A percentile compares a stretch with the other conserved stretches of the same genome.
Conservation (phyloP, 2,329 filamentous ascomycete species). For the Leptoxyphium fumago region DNA sequence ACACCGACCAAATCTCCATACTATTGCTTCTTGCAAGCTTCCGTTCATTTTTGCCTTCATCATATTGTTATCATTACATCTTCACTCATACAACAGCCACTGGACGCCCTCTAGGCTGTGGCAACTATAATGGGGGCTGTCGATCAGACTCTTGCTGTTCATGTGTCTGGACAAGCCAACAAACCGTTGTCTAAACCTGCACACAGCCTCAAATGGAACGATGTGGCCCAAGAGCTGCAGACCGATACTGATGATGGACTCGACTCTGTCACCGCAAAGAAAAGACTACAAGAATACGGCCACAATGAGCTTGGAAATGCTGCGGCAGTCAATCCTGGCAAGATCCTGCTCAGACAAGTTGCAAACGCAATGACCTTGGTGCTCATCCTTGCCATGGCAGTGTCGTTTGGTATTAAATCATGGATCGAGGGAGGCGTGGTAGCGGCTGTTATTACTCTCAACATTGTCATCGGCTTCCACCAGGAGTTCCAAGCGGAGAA, state of each 20-base stretch:
- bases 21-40: not conserved
- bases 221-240: conserved; percentile 41
- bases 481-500: conserved; percentile 35
- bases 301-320: conserved; percentile 57
- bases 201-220: conserved; percentile 42
- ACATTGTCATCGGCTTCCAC: conserved; percentile 31
- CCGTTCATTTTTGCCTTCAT: not conserved
- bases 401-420: conserved; percentile 32
- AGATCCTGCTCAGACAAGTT: conserved; percentile 57
- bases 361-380: conserved; percentile 65
- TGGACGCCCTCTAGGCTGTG: not conserved
- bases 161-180: conserved; percentile 32
- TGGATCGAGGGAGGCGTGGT: conserved; percentile 35
- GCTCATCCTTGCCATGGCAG: conserved; percentile 33
- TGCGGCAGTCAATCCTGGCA: conserved; percentile 52
- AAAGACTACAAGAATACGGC: conserved; percentile 46
- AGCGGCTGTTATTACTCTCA: conserved; percentile 30
- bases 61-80: not conserved
- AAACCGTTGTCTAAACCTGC: conserved; percentile 46
- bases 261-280: conserved; percentile 42
- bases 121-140: conserved; percentile 7
- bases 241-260: conserved; percentile 56
- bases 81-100: not conserved
- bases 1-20: not conserved
- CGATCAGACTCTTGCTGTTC: conserved; percentile 17